A percentile compares a stretch with the other conserved stretches of the same genome.
These are phyloP conservation scores for Fomitiporia mediterranea DNA, from an alignment of 1,284 basidiomycete genomes.

Conservation along the genomic window DNA sequence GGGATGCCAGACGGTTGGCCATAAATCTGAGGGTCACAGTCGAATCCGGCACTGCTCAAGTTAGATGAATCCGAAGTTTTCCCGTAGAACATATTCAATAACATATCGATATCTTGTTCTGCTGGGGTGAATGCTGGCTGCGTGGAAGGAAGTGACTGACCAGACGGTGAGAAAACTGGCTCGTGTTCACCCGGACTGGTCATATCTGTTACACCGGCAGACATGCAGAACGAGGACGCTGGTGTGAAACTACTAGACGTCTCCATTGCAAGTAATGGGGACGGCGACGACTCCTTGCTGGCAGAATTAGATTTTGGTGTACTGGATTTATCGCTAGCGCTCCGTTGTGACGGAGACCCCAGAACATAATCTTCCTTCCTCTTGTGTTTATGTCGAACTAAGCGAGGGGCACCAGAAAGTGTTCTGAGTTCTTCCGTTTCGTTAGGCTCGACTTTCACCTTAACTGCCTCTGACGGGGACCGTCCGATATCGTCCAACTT, in stretches of 20 bases:
- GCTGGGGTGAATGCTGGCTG: neutral
- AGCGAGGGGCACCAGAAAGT: slow-evolving; percentile 1
- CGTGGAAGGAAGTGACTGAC: neutral
- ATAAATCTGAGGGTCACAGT: neutral
- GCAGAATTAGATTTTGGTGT: neutral
- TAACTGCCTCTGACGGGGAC: neutral
- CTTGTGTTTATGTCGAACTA: neutral
- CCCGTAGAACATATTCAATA: neutral
- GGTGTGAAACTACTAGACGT: neutral
- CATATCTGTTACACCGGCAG: neutral
- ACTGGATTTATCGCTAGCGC: neutral
- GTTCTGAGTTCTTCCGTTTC: slow-evolving; percentile 5
- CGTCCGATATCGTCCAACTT: neutral
- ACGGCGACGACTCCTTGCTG: neutral
- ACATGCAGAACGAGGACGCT: too few relatives aligned
- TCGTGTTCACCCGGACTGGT: neutral
- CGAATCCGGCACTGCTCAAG: neutral
- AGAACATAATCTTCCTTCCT: neutral
- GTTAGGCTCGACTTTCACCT: slow-evolving; percentile 1
- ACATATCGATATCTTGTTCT: neutral
- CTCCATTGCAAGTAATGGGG: too few relatives aligned
- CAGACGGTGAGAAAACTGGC: neutral
- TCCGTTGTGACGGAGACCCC: neutral
- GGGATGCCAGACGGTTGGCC: neutral
- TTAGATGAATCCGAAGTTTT: neutral